Conservation (phyloP, 106 monocot genomes). For the Dioscorea dumetorum region DNA sequence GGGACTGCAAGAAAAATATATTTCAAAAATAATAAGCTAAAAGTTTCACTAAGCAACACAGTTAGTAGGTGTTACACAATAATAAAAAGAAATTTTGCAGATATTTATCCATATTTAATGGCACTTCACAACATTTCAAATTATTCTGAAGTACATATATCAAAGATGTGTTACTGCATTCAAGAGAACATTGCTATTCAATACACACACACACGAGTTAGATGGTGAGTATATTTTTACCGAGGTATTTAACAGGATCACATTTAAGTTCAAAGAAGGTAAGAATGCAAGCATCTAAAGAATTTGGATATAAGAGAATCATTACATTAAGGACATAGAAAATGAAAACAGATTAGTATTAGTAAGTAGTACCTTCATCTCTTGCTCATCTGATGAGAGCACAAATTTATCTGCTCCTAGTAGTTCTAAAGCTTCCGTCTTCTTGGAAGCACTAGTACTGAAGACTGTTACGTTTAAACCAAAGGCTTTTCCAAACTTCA, state of each 20-base stretch:
- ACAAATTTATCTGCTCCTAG: conserved; percentile 84
- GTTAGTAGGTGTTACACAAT: background rate
- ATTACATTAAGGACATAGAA: background rate
- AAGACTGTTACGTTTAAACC: conserved; percentile 79
- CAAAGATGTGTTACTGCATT: background rate
- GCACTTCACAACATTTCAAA: background rate
- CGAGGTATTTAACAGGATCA: too few species aligned
- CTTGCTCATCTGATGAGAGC: conserved; percentile 61
- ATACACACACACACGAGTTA: too few species aligned
- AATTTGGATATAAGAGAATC: background rate
- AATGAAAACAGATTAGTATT: background rate
- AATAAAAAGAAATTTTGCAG: background rate
- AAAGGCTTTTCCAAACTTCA: conserved; percentile 91
- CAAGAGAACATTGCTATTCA: background rate
- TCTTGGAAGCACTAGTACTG: conserved; percentile 80
- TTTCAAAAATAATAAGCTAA: background rate
- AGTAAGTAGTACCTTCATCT: conserved; percentile 59
- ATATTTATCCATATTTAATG: background rate
- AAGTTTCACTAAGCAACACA: background rate
- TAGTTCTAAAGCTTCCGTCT: conserved; percentile 58
- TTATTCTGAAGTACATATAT: background rate
- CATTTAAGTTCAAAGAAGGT: too few species aligned
- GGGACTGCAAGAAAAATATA: conserved; percentile 29
- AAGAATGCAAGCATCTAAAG: too few species aligned
- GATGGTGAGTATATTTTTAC: too few species aligned